These are phyloP conservation scores for Alternaria angustiovoidea DNA, from an alignment of 2,329 filamentous ascomycete species.

Conservation along the genomic window DNA sequence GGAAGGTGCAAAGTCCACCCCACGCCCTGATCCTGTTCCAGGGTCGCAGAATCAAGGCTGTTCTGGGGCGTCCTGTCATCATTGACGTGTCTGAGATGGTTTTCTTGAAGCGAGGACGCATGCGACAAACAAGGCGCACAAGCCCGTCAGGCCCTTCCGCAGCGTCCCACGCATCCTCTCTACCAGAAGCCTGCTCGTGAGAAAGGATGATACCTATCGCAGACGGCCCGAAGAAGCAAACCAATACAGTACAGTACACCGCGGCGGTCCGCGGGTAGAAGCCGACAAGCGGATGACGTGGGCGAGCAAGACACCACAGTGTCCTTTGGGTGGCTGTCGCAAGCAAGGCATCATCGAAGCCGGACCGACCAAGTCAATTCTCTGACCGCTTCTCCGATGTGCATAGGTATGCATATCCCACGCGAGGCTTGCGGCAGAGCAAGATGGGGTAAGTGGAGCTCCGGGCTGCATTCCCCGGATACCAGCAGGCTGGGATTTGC, in stretches of 20 bases:
- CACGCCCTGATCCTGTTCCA: conserved; percentile 37
- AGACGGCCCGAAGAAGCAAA: conserved; percentile 24
- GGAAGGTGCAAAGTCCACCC: conserved; percentile 37
- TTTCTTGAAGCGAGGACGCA: conserved; percentile 13
- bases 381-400: conserved; percentile 36
- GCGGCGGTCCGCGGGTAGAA: conserved; percentile 15
- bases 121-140: conserved; percentile 17
- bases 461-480: conserved; percentile 36
- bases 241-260: conserved; percentile 8
- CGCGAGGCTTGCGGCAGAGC: conserved; percentile 32
- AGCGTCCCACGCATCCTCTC: conserved; percentile 21
- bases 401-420: conserved; percentile 27
- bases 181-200: conserved; percentile 11
- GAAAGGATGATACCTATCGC: conserved; percentile 11
- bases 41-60: conserved; percentile 12
- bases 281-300: conserved; percentile 19
- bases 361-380: conserved; percentile 23
- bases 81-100: conserved; percentile 16
- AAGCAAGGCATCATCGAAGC: conserved; percentile 18
- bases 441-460: conserved; percentile 33
- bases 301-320: conserved; percentile 15
- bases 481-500: conserved; percentile 28
- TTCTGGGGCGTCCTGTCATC: conserved; percentile 31
- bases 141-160: conserved; percentile 12
- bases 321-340: conserved; percentile 15